These are phyloP conservation scores for Polyporus tsugae DNA, from an alignment of 1,284 basidiomycete genomes.

Conservation along the genomic window DNA sequence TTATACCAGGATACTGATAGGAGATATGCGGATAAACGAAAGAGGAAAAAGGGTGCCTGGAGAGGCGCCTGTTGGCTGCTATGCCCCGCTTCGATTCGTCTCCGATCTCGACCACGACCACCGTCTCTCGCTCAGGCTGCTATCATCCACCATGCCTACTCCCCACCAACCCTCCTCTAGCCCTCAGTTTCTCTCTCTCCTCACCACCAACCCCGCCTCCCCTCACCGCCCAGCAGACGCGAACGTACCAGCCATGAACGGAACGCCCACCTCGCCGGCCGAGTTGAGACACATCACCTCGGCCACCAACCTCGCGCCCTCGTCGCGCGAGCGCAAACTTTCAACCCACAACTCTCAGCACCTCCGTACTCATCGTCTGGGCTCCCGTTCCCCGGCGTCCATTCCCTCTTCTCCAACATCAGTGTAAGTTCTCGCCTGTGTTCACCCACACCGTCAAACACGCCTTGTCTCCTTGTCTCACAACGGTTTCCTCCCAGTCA, in stretches of 20 bases:
- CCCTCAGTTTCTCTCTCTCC: conserved; percentile 18
- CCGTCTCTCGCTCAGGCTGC: conserved; percentile 20
- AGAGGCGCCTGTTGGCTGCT: conserved; percentile 15
- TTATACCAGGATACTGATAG: conserved; percentile 5
- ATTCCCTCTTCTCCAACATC: conserved; percentile 82
- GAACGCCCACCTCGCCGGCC: conserved; percentile 40
- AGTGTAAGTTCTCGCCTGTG: conserved; percentile 57
- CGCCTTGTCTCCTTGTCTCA: conserved; percentile 15
- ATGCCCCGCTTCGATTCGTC: conserved; percentile 12
- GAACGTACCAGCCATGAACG: conserved; percentile 18
- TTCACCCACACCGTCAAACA: conserved; percentile 3
- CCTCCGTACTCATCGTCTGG: conserved; percentile 55
- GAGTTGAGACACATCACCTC: conserved; percentile 56
- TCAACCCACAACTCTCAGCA: conserved; percentile 54
- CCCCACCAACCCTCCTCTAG: conserved; percentile 26
- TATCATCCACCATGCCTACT: conserved; percentile 33
- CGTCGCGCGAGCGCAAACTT: conserved; percentile 49
- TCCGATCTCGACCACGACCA: conserved; percentile 32
- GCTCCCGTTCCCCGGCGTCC: conserved; percentile 69
- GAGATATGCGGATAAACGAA: conserved; percentile 9
- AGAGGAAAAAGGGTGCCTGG: conserved; percentile 21
- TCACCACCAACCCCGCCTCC: conserved; percentile 22
- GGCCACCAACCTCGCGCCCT: conserved; percentile 49
- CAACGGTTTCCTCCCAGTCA: conserved; percentile 52
- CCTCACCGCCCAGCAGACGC: conserved; percentile 22